Evolutionary conservation across 345 rosid genomes (phyloP), one percentile per base, ranked within the genome.

Genomic region (Corchorus capsularis): DNA sequence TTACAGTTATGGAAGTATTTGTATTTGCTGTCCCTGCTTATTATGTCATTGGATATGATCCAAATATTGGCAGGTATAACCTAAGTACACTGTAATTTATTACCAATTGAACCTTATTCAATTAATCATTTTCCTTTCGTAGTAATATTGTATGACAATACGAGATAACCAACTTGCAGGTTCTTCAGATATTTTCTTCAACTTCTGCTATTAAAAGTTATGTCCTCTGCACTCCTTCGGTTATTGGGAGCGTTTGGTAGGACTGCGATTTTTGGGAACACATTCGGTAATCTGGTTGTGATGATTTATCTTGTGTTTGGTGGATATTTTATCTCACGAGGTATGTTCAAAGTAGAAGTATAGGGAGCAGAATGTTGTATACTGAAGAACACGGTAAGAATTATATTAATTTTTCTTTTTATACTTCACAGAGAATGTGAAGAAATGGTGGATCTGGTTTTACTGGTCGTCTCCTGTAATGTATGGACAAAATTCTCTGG

Each of bases 361-460:
- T 17, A n/a, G 20, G 22, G 4, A 56, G 9, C 27, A 19, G 34
- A 56, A 56, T 8, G 32, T 56, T 11, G 1, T 8, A 20, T 20
- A 49, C 16, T 49, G 47, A 49, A 49, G 53, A 61, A 11, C 37
- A 32, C 9, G 14, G 3, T 64, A 39, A 35, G 20, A 63, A 6
- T 8, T 3, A 63, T 15, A 14, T 55, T 55, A 55, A 8, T 43
- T 63, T 53, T 27, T 11, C 20, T 37, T 63, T 63, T 37, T 5
- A 8, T 64, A 64, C 43, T 27, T 64, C 60, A 75, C 87, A 93
- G 98, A 91, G 32, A 70, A 88, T 56, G 72, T 93, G 1, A 91
- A 93, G 77, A 89, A 86, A 75, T 93, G 97, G 98, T 91, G 94
- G 98, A 84, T 85, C 43, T 91, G 97, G 97, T 91, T 83, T 69